Evolutionary conservation across 345 rosid genomes (phyloP).

Genomic region (Kandelia obovata): DNA sequence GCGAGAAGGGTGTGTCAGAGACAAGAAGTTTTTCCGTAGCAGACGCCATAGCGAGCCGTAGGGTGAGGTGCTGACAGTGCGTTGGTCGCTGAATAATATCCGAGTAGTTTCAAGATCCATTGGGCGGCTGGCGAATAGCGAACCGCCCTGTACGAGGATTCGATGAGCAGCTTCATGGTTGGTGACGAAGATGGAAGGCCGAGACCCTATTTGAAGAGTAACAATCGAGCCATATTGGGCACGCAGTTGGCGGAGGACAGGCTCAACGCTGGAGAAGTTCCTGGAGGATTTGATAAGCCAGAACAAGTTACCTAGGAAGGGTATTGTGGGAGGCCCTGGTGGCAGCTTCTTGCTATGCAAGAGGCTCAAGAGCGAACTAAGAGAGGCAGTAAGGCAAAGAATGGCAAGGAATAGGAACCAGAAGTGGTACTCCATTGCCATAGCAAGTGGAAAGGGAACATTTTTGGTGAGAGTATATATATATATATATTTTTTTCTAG

Average conservation of each 20-base stretch:
- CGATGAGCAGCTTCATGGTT: slow-evolving; percentile 14
- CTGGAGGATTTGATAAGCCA: slow-evolving; percentile 7
- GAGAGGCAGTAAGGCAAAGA: background rate
- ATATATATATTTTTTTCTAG: too few species aligned
- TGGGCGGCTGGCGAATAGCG: slow-evolving; percentile 12
- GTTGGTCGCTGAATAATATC: slow-evolving; percentile 1
- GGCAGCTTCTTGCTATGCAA: background rate
- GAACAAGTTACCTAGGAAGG: slow-evolving; percentile 9
- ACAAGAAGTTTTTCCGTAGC: slow-evolving; percentile 7
- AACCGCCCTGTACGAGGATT: slow-evolving; percentile 1
- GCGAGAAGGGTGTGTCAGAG: background rate
- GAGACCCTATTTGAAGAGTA: slow-evolving; percentile 10
- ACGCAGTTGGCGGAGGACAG: slow-evolving; percentile 14
- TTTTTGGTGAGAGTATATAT: too few species aligned
- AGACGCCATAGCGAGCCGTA: slow-evolving; percentile 8
- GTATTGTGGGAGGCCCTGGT: slow-evolving; percentile 6
- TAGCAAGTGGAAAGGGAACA: background rate
- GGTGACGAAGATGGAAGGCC: slow-evolving; percentile 20
- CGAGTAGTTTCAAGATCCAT: slow-evolving; percentile 7
- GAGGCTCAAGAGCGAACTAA: background rate
- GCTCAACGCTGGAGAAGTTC: slow-evolving; percentile 11
- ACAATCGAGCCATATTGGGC: slow-evolving; percentile 16
- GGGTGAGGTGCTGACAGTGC: slow-evolving; percentile 6
- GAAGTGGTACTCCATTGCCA: slow-evolving; percentile 1
- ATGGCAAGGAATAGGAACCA: slow-evolving; percentile 5